phyloP scores from a whole-genome alignment of 805 yeast species.

The Nakazawaea ernobii region DNA sequence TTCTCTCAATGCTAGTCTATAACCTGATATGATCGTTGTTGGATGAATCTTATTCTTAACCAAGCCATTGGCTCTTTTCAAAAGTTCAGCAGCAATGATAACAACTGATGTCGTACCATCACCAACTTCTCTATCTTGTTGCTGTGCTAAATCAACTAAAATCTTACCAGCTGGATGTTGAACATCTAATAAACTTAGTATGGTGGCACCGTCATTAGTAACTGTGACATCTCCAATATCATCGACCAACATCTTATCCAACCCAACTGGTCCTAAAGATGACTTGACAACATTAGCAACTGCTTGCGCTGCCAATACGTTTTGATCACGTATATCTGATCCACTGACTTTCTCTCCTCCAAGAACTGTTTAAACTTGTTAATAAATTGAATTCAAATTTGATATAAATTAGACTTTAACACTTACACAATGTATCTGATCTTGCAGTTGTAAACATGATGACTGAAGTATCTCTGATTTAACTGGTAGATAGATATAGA shows the following conservation, averaged over 20 bases:
- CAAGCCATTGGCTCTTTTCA: constrained; percentile 88
- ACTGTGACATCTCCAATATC: constrained; percentile 99
- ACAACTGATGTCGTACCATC: constrained; percentile 98
- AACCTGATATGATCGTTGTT: constrained; percentile 95
- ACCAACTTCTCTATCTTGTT: constrained; percentile 98
- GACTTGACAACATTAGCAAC: constrained; percentile 84
- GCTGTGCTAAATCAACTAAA: constrained; percentile 94
- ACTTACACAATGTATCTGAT: constrained; percentile 78
- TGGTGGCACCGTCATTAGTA: constrained; percentile 98
- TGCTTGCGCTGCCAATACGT: constrained; percentile 87
- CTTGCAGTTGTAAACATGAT: constrained; percentile 68
- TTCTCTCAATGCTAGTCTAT: constrained; percentile 87
- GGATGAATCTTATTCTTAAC: constrained; percentile 95
- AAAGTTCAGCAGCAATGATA: constrained; percentile 86
- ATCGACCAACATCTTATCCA: constrained; percentile 97
- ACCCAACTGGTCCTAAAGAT: constrained; percentile 96
- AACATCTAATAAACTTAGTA: constrained; percentile 82
- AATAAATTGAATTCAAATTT: background rate
- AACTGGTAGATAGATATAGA: too few relatives aligned
- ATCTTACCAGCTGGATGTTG: constrained; percentile 99
- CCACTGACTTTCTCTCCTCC: constrained; percentile 97
- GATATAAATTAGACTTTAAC: background rate
- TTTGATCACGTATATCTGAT: constrained; percentile 93
- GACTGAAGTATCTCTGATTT: too few relatives aligned
- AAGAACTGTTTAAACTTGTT: constrained; percentile 39